These are phyloP conservation scores for Neurospora sp. DNA, from an alignment of 2,329 filamentous ascomycete genomes.

Conservation along the genomic window DNA sequence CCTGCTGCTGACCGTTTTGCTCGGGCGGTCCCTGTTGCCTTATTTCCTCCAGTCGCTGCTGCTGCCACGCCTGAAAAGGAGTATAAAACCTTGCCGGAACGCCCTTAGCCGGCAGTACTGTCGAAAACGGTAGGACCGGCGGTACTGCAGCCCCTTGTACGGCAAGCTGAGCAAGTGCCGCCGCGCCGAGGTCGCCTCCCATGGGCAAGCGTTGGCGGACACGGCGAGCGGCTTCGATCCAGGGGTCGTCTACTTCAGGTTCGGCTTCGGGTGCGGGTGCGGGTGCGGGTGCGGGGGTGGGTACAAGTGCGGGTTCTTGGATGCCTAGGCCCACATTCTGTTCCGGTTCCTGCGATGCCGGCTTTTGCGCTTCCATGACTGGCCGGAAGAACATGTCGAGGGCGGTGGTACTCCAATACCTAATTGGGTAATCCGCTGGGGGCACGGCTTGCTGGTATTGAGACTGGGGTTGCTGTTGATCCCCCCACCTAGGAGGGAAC, in stretches of 20 bases:
- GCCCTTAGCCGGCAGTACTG: not conserved
- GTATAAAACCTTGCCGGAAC: not conserved
- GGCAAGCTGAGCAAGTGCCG: not conserved
- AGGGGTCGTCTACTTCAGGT: not conserved
- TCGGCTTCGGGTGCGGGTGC: not conserved
- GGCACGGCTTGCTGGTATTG: not conserved
- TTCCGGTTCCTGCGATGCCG: not conserved
- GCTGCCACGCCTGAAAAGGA: not conserved
- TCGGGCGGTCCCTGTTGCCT: not conserved
- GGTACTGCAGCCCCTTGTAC: not conserved
- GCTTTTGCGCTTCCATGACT: not conserved
- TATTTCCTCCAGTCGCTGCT: not conserved
- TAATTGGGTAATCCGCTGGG: not conserved
- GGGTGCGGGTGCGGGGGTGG: not conserved
- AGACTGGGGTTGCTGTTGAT: not conserved
- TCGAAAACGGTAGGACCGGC: not conserved
- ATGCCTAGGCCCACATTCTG: not conserved
- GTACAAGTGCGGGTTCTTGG: not conserved
- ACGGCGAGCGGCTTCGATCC: not conserved
- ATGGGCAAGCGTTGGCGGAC: not conserved
- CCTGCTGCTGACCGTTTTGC: not conserved
- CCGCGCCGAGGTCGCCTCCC: not conserved
- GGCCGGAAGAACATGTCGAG: not conserved
- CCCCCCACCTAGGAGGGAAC: constrained; percentile 7
- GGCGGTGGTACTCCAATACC: not conserved